Percentiles rank a stretch among this genome's conserved stretches.
These are phyloP conservation scores for Cordyceps farinosa DNA, from an alignment of 2,329 filamentous ascomycete species.

Conservation along the genomic window DNA sequence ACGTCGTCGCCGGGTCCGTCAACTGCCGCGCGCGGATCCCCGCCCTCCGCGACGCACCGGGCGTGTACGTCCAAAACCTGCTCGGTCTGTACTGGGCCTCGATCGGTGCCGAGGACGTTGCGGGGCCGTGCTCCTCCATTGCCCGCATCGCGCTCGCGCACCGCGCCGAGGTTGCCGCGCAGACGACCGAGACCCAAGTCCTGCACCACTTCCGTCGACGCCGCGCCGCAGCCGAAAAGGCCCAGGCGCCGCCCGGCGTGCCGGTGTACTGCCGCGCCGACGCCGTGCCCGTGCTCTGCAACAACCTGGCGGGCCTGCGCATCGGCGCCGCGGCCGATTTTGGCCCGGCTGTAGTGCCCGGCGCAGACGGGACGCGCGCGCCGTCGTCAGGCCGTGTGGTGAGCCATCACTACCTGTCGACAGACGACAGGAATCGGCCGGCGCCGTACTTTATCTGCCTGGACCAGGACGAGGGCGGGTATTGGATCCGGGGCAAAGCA, in stretches of 20 bases:
- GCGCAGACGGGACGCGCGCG: not conserved
- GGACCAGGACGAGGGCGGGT: not conserved
- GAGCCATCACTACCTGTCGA: conserved; percentile 2
- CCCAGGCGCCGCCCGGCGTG: not conserved
- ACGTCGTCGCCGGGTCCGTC: conserved; percentile 23
- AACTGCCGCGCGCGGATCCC: conserved; percentile 20
- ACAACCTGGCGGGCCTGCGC: conserved; percentile 6
- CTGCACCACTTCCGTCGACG: not conserved
- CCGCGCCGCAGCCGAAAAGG: not conserved
- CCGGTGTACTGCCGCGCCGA: not conserved
- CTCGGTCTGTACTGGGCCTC: not conserved
- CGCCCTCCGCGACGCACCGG: not conserved
- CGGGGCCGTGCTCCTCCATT: not conserved
- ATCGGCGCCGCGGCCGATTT: conserved; percentile 9
- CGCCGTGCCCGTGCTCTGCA: not conserved
- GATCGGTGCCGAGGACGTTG: not conserved
- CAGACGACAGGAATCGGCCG: not conserved
- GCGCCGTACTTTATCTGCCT: not conserved
- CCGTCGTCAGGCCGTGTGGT: not conserved
- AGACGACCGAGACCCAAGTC: not conserved
- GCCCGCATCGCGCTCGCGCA: not conserved
- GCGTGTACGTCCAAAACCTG: conserved; percentile 9
- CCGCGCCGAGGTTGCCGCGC: not conserved
- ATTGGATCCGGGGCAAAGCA: not conserved
- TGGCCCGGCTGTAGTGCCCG: not conserved